Percentiles rank a stretch among this genome's conserved stretches.
Evolutionary conservation across 345 rosid species (phyloP).

Genomic region (Citrus unshiu): DNA sequence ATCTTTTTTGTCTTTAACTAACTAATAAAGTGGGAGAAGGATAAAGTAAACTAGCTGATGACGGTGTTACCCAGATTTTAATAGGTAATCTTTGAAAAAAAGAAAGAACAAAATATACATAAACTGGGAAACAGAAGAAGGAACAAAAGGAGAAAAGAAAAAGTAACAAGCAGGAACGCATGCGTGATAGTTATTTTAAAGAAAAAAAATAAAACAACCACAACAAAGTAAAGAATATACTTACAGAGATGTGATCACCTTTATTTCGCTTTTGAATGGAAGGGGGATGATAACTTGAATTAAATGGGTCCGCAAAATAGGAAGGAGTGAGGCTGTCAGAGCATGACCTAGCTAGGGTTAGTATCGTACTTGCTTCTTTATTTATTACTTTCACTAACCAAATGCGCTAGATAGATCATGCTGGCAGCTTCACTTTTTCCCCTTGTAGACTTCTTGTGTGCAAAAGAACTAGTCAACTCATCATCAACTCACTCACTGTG

Average conservation of each 20-base stretch:
- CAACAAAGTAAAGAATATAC: constrained; percentile 19
- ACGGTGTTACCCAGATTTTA: neutral
- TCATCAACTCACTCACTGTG: neutral
- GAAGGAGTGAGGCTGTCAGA: constrained; percentile 89
- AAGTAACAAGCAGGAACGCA: constrained; percentile 10
- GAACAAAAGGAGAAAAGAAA: neutral
- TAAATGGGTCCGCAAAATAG: constrained; percentile 43
- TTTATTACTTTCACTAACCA: constrained; percentile 24
- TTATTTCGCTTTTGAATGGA: neutral
- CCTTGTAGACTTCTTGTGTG: constrained; percentile 33
- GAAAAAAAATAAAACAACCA: no score
- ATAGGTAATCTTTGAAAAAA: neutral
- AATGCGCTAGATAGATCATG: constrained; percentile 63
- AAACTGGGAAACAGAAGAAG: neutral
- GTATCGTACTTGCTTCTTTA: neutral
- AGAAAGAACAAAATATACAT: no score
- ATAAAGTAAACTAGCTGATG: neutral
- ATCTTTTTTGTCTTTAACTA: neutral
- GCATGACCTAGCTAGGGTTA: constrained; percentile 83
- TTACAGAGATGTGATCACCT: neutral
- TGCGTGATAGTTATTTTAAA: constrained; percentile 5
- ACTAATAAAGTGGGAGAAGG: neutral
- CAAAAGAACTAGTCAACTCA: neutral
- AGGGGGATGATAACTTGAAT: neutral
- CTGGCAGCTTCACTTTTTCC: constrained; percentile 98